Evolutionary conservation across 2,329 filamentous ascomycete species (phyloP), one percentile per base, ranked within the genome.

Genomic region (Alternaria sp.): DNA sequence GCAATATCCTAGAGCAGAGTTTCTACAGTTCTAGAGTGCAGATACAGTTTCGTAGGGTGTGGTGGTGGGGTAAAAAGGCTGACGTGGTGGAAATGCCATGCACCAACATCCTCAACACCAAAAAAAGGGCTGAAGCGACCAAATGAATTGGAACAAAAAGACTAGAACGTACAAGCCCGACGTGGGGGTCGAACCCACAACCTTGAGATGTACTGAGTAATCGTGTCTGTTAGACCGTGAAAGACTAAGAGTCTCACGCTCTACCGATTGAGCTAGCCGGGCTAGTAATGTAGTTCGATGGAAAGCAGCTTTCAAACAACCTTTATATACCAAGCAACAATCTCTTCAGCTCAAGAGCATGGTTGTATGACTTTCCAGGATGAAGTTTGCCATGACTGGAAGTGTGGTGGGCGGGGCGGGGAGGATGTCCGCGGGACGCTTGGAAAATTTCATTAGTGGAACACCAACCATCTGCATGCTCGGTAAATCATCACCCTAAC

Each of bases 171-270:
- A 40, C 32, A 61, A 61, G 59, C 59, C 59, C 59, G 59, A 61
- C 59, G 59, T 61, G 59, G 59, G 59, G 59, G 59, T 61, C 59
- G 59, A 61, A 61, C 59, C 59, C 59, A 61, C 59, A 61, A 61
- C 59, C 59, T 61, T 61, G 59, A 61, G 59, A 61, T 61, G 52
- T 61, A 61, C 58, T 57, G 44, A 60, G 52, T 50, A 72, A 71
- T 71, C 71, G 67, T 65, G 63, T 61, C 56, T 65, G 32, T 64
- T 47, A 57, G 64, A 59, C 44, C 58, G 64, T 67, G 64, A 73
- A 68, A 28, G 49, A 45, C 61, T 79, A 79, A 80, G 77, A 79
- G 77, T 78, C 77, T 79, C 72, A 79, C 75, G 77, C 77, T 78
- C 77, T 80, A 79, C 77, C 77, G 77, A 79, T 79, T 78, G 74